phyloP scores from a whole-genome alignment of 257 asterid genomes.

The Fraxinus anomala region DNA sequence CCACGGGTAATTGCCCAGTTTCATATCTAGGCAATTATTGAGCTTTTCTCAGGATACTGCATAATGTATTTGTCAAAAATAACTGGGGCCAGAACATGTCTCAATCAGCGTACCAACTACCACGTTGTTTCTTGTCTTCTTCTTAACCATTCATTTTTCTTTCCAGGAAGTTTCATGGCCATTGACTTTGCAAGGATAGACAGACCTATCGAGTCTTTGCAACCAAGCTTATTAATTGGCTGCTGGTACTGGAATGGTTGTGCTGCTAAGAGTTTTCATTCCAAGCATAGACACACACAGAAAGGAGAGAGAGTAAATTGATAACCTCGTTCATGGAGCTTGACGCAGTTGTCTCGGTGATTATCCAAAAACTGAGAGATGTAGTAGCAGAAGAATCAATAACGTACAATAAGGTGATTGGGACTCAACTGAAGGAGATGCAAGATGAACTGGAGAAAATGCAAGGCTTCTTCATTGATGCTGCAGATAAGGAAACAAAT shows the following conservation, averaged over 20 bases:
- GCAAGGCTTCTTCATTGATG: constrained; percentile 6
- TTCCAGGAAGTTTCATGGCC: background rate
- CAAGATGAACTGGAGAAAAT: background rate
- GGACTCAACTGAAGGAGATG: constrained; percentile 22
- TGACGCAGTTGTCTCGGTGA: constrained; percentile 28
- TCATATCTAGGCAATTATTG: background rate
- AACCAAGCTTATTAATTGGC: background rate
- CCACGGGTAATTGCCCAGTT: too few relatives aligned
- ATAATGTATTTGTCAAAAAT: too few relatives aligned
- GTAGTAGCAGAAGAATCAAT: constrained; percentile 20
- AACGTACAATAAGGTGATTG: constrained; percentile 6
- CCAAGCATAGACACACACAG: background rate
- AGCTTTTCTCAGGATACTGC: background rate
- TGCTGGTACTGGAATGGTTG: background rate
- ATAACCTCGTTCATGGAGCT: constrained; percentile 22
- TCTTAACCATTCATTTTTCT: background rate
- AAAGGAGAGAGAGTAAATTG: background rate
- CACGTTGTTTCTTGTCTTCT: background rate
- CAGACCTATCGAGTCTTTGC: background rate
- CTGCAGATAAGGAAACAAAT: constrained; percentile 10
- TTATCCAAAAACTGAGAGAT: constrained; percentile 34
- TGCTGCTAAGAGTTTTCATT: background rate
- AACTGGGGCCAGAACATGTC: background rate
- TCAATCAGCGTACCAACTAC: background rate
- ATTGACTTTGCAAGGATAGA: background rate